A percentile compares a stretch with the other conserved stretches of the same genome.
phyloP scores from a whole-genome alignment of 371 early-diverging fungal genomes.

The Syncephalastrum racemosum region DNA sequence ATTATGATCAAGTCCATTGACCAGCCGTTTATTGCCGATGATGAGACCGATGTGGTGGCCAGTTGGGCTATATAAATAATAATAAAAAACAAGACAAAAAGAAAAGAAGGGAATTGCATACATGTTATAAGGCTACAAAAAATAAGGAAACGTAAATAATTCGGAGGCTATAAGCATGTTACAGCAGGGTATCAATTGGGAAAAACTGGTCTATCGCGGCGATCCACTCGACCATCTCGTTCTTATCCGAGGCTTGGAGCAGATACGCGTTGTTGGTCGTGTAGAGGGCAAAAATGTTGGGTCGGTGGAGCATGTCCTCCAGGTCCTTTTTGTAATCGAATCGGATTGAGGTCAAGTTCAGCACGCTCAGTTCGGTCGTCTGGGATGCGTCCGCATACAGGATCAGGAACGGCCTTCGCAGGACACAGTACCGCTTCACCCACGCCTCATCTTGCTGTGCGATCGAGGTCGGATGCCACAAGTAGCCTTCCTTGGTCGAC shows the following conservation, averaged over 20 bases:
- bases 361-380: slow-evolving; percentile 64
- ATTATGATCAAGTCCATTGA: slow-evolving; percentile 82
- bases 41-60: slow-evolving; percentile 51
- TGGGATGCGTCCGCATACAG: slow-evolving; percentile 65
- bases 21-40: slow-evolving; percentile 64
- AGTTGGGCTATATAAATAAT: slow-evolving; percentile 57
- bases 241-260: slow-evolving; percentile 61
- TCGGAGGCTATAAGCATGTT: background rate
- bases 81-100: background rate
- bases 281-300: slow-evolving; percentile 72
- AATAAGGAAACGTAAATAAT: too few relatives aligned
- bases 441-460: too few relatives aligned
- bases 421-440: too few relatives aligned
- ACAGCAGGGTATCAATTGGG: slow-evolving; percentile 27
- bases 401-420: slow-evolving; percentile 70
- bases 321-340: slow-evolving; percentile 65
- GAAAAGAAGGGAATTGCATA: too few relatives aligned
- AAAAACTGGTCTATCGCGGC: slow-evolving; percentile 65
- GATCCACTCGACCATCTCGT: slow-evolving; percentile 77
- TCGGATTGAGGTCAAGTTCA: slow-evolving; percentile 67
- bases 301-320: slow-evolving; percentile 50
- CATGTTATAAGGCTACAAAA: too few relatives aligned
- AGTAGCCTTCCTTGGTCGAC: too few relatives aligned
- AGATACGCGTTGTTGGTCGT: slow-evolving; percentile 70
- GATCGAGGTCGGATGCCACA: too few relatives aligned